Evolutionary conservation across 306 rosid species (phyloP).

Genomic region (Cicer arietinum): DNA sequence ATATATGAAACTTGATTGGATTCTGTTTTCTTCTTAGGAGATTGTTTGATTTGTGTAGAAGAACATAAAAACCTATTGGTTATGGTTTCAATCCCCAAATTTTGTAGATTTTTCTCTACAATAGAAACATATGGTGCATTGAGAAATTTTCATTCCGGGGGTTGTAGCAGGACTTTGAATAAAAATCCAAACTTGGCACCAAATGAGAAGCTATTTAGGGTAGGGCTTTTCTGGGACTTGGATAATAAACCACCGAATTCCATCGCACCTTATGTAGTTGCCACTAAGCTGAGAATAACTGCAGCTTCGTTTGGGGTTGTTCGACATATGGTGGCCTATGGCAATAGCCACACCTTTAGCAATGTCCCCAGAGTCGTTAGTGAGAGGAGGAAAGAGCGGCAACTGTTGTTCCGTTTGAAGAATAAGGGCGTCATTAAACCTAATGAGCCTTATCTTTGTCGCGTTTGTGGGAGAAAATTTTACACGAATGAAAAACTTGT

Average conservation of each 20-base stretch:
- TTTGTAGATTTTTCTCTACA: conserved; percentile 40
- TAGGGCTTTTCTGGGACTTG: conserved; percentile 88
- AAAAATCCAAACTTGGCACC: conserved; percentile 31
- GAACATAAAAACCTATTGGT: conserved; percentile 10
- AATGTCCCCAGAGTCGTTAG: conserved; percentile 59
- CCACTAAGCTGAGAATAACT: conserved; percentile 67
- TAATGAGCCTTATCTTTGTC: conserved; percentile 62
- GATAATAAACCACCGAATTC: conserved; percentile 82
- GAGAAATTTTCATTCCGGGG: conserved; percentile 45
- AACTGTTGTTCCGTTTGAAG: conserved; percentile 56
- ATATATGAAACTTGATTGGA: conserved; percentile 13
- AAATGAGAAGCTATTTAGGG: conserved; percentile 47
- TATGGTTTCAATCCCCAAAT: conserved; percentile 50
- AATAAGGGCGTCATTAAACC: conserved; percentile 62
- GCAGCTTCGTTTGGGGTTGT: conserved; percentile 75
- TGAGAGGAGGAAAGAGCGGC: conserved; percentile 61
- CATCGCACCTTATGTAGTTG: conserved; percentile 72
- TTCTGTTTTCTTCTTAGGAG: conserved; percentile 13
- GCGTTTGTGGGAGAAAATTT: conserved; percentile 82
- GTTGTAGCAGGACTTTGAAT: conserved; percentile 5
- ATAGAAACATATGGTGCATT: not conserved
- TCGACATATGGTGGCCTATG: conserved; percentile 75
- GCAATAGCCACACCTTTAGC: conserved; percentile 58
- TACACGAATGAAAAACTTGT: conserved; percentile 69
- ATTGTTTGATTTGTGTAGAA: conserved; percentile 16